These are phyloP conservation scores for Vitis cinerea DNA, from an alignment of 164 flowering plant genomes.

Conservation along the genomic window DNA sequence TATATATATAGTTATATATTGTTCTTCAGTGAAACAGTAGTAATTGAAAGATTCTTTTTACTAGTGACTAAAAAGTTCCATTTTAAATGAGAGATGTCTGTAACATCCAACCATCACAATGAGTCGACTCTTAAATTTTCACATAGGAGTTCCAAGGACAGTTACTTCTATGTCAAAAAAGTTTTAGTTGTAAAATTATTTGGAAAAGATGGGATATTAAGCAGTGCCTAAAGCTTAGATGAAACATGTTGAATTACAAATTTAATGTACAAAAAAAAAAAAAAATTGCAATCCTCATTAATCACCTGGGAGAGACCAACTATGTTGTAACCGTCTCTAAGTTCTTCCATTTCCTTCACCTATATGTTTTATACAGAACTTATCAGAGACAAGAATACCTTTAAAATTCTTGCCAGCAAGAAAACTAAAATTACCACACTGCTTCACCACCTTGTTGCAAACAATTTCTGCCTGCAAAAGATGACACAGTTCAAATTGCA, in stretches of 20 bases:
- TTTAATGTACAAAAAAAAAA: not conserved
- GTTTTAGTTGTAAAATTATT: too few species aligned
- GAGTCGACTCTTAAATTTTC: too few species aligned
- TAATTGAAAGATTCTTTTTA: too few species aligned
- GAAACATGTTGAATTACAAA: not conserved
- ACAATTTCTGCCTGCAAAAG: constrained; percentile 59
- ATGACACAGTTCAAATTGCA: constrained; percentile 6
- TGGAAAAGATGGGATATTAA: not conserved
- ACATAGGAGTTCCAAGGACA: too few species aligned
- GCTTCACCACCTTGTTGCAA: constrained; percentile 71
- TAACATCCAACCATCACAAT: too few species aligned
- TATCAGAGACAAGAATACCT: constrained; percentile 6
- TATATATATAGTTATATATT: too few species aligned
- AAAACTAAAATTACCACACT: not conserved
- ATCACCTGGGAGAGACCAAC: constrained; percentile 98
- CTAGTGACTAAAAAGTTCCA: too few species aligned
- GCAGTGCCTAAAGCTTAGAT: not conserved
- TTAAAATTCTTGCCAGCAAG: not conserved
- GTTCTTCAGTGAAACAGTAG: too few species aligned
- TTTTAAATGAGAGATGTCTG: too few species aligned
- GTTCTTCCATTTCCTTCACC: constrained; percentile 86
- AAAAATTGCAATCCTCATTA: not conserved
- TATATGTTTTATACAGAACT: constrained; percentile 27
- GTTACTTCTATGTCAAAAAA: too few species aligned
- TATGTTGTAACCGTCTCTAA: constrained; percentile 81